Conservation (phyloP, 768 basidiomycete species). For the Termitomyces eurrhizus region DNA sequence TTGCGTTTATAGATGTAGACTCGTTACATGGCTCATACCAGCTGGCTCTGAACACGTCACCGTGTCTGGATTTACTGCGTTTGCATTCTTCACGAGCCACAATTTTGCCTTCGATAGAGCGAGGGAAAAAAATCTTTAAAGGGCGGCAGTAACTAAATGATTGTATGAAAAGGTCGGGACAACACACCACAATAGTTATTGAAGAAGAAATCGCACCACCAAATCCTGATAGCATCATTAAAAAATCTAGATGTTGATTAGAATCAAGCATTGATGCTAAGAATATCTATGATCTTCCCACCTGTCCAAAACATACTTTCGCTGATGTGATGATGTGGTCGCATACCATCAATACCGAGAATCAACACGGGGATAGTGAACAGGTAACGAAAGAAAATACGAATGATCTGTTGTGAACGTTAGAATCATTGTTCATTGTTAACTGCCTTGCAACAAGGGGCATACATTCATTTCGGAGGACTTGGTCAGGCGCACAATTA, state of each 20-base stretch:
- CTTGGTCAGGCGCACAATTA: conserved; percentile 72
- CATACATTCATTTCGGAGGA: conserved; percentile 79
- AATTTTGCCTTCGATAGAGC: conserved; percentile 67
- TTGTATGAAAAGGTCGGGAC: not conserved
- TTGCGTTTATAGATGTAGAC: conserved; percentile 15
- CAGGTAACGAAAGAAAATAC: conserved; percentile 68
- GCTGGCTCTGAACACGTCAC: conserved; percentile 16
- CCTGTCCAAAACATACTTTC: conserved; percentile 54
- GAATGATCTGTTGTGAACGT: conserved; percentile 47
- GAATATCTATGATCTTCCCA: conserved; percentile 16
- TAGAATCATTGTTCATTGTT: not conserved
- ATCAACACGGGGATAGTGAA: conserved; percentile 64
- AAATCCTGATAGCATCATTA: conserved; percentile 53
- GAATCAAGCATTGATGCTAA: conserved; percentile 1
- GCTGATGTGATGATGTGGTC: conserved; percentile 61
- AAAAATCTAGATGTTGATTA: conserved; percentile 40
- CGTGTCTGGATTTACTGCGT: conserved; percentile 29
- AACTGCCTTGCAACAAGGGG: not conserved
- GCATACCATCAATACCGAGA: conserved; percentile 66
- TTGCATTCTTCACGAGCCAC: conserved; percentile 43
- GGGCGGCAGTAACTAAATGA: not conserved
- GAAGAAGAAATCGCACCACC: conserved; percentile 67
- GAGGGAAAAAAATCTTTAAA: conserved; percentile 77
- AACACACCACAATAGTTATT: conserved; percentile 66
- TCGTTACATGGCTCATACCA: conserved; percentile 19